Evolutionary conservation across 345 rosid genomes (phyloP), one percentile per base, ranked within the genome.

Genomic region (Eucalyptus sideroxylon): DNA sequence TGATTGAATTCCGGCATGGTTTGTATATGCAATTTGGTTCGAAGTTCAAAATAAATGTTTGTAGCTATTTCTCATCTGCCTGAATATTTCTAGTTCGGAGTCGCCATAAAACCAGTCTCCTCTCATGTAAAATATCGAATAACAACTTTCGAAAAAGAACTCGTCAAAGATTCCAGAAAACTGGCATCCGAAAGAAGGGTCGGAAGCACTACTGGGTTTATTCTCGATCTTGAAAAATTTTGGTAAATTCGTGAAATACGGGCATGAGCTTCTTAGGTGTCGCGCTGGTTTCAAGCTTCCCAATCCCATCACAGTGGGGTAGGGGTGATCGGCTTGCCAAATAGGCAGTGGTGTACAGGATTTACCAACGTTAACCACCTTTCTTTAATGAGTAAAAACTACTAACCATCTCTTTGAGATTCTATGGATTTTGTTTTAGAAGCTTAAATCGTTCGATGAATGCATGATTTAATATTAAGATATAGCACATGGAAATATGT

Each of bases 61-160:
- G 11, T 53, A 53, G 4, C 59, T 53, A 19, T 53, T 53, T 53
- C 0, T 53, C 8, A 53, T 19, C 10, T 19, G 0, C 11, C 11
- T 19, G 11, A 53, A 53, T 53, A 53, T 53, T 53, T 19, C 26
- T 1, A 0, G 11, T 8, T 53, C 11, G 0, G 11, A 21, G 59
- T 0, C 4, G 4, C 2, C 26, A 21, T 8, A 53, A 21, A 53
- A 53, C 26, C 5, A 0, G 11, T 53, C 26, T 8, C 26, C 59
- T 53, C 59, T 53, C 5, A 4, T 21, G 0, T 53, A 53, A 53
- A 53, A 53, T 21, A 53, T 0, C 11, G 11, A 53, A 53, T 0
- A 53, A 19, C 26, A 53, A 53, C 26, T 53, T 53, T 53, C 3
- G 26, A 0, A 45, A 45, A 45, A 45, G 45, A 8, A 44, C 45